Evolutionary conservation across 2,329 filamentous ascomycete genomes (phyloP).

Genomic region (Aspergillus neoniger): DNA sequence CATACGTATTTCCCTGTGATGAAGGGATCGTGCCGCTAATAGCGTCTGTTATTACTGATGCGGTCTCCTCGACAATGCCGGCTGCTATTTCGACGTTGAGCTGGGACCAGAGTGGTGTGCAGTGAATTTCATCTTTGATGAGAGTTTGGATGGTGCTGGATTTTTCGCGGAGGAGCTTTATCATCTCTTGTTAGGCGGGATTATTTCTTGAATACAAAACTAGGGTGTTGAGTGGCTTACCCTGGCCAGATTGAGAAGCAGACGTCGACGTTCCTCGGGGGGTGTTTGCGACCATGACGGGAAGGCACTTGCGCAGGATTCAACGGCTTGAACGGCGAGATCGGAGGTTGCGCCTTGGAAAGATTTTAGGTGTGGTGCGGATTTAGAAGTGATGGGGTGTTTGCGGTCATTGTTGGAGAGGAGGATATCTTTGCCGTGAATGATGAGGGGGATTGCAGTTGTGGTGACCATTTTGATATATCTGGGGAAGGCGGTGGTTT

Average conservation of each 20-base stretch:
- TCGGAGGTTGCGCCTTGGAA: slow-evolving; percentile 14
- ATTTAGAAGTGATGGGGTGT: not conserved
- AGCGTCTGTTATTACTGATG: slow-evolving; percentile 17
- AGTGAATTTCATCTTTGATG: slow-evolving; percentile 13
- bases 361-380: not conserved
- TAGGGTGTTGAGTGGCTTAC: not conserved
- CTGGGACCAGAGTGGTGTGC: not conserved
- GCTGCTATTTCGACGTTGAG: slow-evolving; percentile 1
- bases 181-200: not conserved
- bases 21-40: slow-evolving; percentile 41
- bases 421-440: not conserved
- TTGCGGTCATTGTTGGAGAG: not conserved
- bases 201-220: not conserved
- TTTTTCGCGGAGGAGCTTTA: not conserved
- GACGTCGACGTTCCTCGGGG: not conserved
- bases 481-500: no score
- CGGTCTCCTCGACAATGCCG: slow-evolving; percentile 7
- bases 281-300: slow-evolving; percentile 8
- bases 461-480: not conserved
- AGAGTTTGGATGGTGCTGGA: not conserved
- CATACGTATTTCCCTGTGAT: slow-evolving; percentile 54
- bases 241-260: not conserved
- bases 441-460: not conserved
- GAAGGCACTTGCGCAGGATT: slow-evolving; percentile 7
- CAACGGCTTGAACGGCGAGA: slow-evolving; percentile 9